Evolutionary conservation across 192 early-diverging fungal genomes (phyloP), one percentile per base, ranked within the genome.

Genomic region (Dispira simplex): DNA sequence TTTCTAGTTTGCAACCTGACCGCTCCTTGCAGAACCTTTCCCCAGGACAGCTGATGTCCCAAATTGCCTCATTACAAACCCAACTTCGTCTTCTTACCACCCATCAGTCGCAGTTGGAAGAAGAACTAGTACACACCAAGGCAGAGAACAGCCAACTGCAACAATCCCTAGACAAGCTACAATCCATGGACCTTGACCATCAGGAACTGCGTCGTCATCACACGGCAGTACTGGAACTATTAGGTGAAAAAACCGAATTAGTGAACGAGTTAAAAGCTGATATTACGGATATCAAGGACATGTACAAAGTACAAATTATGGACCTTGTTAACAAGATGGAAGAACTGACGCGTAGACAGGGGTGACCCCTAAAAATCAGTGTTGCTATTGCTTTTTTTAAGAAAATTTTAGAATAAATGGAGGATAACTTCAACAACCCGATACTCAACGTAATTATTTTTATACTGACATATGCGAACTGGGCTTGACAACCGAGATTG

Each of bases 171-270:
- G 27, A 27, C 18, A 28, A 44, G 3, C 16, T 60, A 6, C 9
- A 4, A 3, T n/a, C 58, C 8, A 13, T 78, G 20, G 79, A 82
- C 49, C 63, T 66, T 12, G 84, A 90, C 62, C 66, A 79, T 18
- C 65, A 67, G 10, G 73, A 81, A 46, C 70, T 93, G 39, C 78
- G 83, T 64, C 77, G 70, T 63, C 73, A 80, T 63, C 80, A 77
- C 55, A 65, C 62, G 27, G 70, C 89, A 6, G 83, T 86, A n/a
- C 74, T 95, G 12, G 92, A 90, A 67, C 74, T 95, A 71, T 70
- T 95, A 45, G 92, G 92, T 23, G 92, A 95, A 70, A 85, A 86
- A 67, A 90, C 90, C 39, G 92, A 95, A 68, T 78, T 83, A 63
- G 87, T 91, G 14, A 74, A 85, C 48, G 92, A 95, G 46, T 75